These are phyloP conservation scores for Pseudogymnoascus sp. DNA, from an alignment of 2,329 filamentous ascomycete genomes.

Conservation along the genomic window DNA sequence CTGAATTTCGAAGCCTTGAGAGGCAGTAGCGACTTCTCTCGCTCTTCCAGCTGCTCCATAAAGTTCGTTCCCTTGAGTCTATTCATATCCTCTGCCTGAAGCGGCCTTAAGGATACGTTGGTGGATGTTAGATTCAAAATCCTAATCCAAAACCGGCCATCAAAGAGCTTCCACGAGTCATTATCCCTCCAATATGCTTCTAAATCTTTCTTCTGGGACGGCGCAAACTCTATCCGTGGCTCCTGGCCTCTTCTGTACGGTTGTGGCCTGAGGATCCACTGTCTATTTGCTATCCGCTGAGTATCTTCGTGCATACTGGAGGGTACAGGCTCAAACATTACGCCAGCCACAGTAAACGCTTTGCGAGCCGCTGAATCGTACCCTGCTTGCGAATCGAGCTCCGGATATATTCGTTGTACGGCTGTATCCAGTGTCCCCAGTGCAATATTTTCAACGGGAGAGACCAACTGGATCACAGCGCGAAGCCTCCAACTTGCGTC, in stretches of 20 bases:
- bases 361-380: background rate
- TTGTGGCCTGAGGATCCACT: background rate
- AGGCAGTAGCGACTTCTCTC: background rate
- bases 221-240: conserved; percentile 40
- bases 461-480: conserved; percentile 39
- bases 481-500: background rate
- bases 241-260: background rate
- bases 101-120: conserved; percentile 17
- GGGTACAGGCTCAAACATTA: background rate
- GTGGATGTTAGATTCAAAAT: conserved; percentile 23
- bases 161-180: conserved; percentile 34
- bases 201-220: conserved; percentile 25
- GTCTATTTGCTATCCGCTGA: background rate
- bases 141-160: conserved; percentile 55
- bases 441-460: conserved; percentile 37
- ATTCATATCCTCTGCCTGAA: conserved; percentile 16
- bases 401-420: conserved; percentile 34
- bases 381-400: conserved; percentile 10
- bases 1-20: conserved; percentile 19
- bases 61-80: conserved; percentile 13
- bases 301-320: background rate
- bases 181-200: conserved; percentile 12
- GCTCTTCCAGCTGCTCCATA: background rate
- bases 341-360: background rate
- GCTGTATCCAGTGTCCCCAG: conserved; percentile 35